A percentile compares a stretch with the other conserved stretches of the same genome.
Evolutionary conservation across 2,329 filamentous ascomycete species (phyloP).

Genomic region (Epichloe gansuensis): DNA sequence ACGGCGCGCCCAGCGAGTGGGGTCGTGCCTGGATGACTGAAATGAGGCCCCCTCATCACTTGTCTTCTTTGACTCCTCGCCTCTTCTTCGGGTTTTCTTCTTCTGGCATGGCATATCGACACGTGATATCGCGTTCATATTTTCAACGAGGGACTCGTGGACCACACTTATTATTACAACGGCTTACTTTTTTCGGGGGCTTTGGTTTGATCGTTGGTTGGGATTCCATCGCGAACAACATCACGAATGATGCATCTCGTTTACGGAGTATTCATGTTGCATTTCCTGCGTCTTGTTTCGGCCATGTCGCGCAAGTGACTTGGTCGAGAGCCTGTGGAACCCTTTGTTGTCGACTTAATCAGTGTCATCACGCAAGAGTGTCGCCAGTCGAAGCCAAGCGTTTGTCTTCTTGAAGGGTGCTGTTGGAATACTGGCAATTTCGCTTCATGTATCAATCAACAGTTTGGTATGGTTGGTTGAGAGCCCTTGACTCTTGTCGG

Average conservation of each 20-base stretch:
- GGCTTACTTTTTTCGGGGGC: neutral
- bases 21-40: neutral
- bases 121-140: neutral
- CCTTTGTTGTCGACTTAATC: neutral
- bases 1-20: neutral
- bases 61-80: neutral
- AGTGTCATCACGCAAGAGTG: neutral
- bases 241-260: neutral
- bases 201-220: neutral
- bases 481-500: neutral
- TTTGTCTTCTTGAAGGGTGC: neutral
- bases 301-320: neutral
- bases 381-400: neutral
- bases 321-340: neutral
- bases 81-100: neutral
- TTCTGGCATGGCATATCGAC: neutral
- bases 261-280: too few species aligned
- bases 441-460: neutral
- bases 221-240: neutral
- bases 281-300: neutral
- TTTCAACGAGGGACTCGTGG: neutral
- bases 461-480: too few species aligned
- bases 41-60: neutral
- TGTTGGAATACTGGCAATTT: neutral
- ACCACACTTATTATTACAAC: neutral